Evolutionary conservation across 306 rosid species (phyloP), one percentile per base, ranked within the genome.

Genomic region (Urtica urens): DNA sequence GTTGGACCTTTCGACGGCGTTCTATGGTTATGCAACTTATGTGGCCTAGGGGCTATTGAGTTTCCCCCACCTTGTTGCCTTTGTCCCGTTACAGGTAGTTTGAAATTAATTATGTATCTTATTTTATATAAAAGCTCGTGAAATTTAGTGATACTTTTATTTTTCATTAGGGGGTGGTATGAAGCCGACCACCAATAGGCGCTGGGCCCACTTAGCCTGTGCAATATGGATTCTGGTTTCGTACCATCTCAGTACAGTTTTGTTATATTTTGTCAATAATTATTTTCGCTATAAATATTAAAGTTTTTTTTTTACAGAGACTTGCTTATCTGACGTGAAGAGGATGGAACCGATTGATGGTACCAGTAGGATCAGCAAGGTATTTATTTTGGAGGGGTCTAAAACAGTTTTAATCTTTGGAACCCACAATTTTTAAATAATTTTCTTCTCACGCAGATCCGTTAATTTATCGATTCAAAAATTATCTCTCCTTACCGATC

Each of bases 221-320:
- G 99, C 99, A 40, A 90, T 90, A 79, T 90, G 99, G 99, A 90
- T 90, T 72, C 99, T 95, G 57, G 99, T 95, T 90, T 54, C 9
- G 82, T 35, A 70, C 48, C 58, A 15, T 37, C 46, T 60, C 16
- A 49, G 30, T 67, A 26, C 26, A 43, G 30, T 58, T 58, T 44
- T 30, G 51, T 49, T 20, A 52, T 46, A 1, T 39, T 53, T 50
- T 51, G 57, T n/a, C n/a, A 10, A 10, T 40, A 20, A 39, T 21
- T 20, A 37, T 46, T 31, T 43, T 66, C 23, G 57, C 46, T 53
- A 26, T 72, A 67, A 58, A 75, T 24, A 40, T n/a, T n/a, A n/a
- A 46, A n/a, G n/a, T n/a, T n/a, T n/a, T n/a, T n/a, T n/a, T n/a
- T n/a, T 55, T 57, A 52, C 90, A 90, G 99, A 90, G 78, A 90